Percentiles rank a stretch among this genome's conserved stretches.
phyloP scores from a whole-genome alignment of 2,329 filamentous ascomycete species.

The Cryphonectria nitschkei region DNA sequence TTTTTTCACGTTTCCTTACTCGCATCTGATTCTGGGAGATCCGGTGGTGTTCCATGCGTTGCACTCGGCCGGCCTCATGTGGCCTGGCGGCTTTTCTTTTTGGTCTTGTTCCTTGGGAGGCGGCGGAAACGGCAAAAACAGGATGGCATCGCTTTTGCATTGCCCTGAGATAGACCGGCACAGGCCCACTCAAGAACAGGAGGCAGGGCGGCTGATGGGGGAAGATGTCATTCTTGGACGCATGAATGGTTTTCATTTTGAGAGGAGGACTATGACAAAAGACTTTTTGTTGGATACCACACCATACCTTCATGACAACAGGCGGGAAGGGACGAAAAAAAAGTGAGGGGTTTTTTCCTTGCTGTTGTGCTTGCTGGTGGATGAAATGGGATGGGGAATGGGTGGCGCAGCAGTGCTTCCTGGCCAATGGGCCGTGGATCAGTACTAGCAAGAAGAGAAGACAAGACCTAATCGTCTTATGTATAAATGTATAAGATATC shows the following conservation, averaged over 20 bases:
- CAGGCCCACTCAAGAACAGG: not conserved
- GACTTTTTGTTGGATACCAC: not conserved
- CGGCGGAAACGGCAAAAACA: constrained; percentile 7
- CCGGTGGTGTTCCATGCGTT: constrained; percentile 2
- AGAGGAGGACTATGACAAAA: not conserved
- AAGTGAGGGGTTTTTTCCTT: not conserved
- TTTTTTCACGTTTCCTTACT: constrained; percentile 10
- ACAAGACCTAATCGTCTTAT: constrained; percentile 26
- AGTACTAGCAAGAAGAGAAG: not conserved
- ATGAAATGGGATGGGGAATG: not conserved
- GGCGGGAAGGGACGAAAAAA: not conserved
- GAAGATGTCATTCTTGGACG: not conserved
- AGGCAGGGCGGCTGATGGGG: not conserved
- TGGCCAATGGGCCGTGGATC: not conserved
- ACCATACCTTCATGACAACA: constrained; percentile 1
- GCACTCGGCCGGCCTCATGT: not conserved
- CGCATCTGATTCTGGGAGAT: constrained; percentile 11
- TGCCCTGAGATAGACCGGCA: constrained; percentile 11
- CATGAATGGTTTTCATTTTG: not conserved
- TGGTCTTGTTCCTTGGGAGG: not conserved
- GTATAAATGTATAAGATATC: constrained; percentile 30
- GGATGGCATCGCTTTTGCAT: constrained; percentile 8
- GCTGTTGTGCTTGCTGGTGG: not conserved
- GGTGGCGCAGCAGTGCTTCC: not conserved
- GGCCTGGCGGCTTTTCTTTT: not conserved